These are phyloP conservation scores for Botrytis squamosa DNA, from an alignment of 2,329 filamentous ascomycete genomes.

Conservation along the genomic window DNA sequence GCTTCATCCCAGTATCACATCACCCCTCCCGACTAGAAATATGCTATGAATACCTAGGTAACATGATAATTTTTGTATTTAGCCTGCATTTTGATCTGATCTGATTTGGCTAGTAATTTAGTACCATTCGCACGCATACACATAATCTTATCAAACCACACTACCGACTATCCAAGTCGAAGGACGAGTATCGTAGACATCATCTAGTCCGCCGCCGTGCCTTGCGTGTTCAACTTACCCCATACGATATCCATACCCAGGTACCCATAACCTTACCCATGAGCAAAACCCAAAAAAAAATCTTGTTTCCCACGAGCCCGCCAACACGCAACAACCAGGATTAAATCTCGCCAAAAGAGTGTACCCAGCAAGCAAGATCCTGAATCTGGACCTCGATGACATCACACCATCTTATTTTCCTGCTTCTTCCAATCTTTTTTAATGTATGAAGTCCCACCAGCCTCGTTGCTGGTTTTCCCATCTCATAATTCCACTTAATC, in stretches of 20 bases:
- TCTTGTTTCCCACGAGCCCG: conserved; percentile 19
- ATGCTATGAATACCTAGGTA: neutral
- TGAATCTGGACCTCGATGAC: conserved; percentile 21
- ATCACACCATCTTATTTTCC: conserved; percentile 19
- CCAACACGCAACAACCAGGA: conserved; percentile 12
- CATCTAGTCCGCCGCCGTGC: conserved; percentile 4
- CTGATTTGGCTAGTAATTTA: neutral
- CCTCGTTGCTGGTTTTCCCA: neutral
- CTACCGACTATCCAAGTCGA: neutral
- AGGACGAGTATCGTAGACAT: neutral
- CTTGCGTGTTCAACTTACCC: conserved; percentile 15
- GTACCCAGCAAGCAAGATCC: conserved; percentile 15
- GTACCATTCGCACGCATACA: neutral
- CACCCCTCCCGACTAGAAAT: neutral
- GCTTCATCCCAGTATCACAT: conserved; percentile 2
- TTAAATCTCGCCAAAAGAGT: conserved; percentile 7
- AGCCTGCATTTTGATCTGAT: neutral
- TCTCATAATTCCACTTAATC: conserved; percentile 2
- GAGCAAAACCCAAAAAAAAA: neutral
- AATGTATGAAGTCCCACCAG: conserved; percentile 9
- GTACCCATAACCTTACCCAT: neutral
- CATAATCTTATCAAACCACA: neutral
- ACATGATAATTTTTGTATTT: neutral
- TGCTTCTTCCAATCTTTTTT: conserved; percentile 12
- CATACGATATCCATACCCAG: neutral